Conservation (phyloP, 371 early-diverging fungal genomes). For the Saksenaea vasiformis region DNA sequence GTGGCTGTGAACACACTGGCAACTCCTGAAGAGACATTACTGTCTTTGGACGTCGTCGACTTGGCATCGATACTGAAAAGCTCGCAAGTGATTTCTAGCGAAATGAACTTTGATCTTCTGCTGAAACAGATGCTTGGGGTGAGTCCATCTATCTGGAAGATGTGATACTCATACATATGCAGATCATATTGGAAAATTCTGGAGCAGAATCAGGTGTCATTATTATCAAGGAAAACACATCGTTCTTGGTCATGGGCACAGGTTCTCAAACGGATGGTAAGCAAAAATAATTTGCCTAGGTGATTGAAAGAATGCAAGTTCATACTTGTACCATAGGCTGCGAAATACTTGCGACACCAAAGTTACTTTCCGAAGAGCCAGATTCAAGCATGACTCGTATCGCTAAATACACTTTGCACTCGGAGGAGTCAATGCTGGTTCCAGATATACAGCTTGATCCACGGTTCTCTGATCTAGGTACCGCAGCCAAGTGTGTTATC, state of each 20-base stretch:
- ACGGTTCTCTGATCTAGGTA: slow-evolving; percentile 40
- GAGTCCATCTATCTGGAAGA: background rate
- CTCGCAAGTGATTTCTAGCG: slow-evolving; percentile 53
- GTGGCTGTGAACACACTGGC: slow-evolving; percentile 15
- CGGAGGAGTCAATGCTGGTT: slow-evolving; percentile 42
- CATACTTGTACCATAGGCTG: slow-evolving; percentile 19
- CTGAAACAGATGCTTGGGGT: slow-evolving; percentile 53
- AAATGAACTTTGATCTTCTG: slow-evolving; percentile 55
- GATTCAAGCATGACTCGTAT: slow-evolving; percentile 42
- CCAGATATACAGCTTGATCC: slow-evolving; percentile 42
- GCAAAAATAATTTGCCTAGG: background rate
- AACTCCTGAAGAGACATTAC: slow-evolving; percentile 38
- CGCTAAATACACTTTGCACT: slow-evolving; percentile 43
- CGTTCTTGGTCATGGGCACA: slow-evolving; percentile 40
- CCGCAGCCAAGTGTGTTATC: slow-evolving; percentile 47
- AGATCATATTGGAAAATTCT: slow-evolving; percentile 51
- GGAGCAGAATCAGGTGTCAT: slow-evolving; percentile 53
- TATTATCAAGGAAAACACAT: slow-evolving; percentile 45
- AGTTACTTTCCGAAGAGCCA: slow-evolving; percentile 36
- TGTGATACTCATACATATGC: background rate
- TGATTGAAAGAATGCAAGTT: background rate
- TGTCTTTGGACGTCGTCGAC: slow-evolving; percentile 49
- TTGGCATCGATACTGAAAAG: slow-evolving; percentile 53
- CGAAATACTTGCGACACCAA: slow-evolving; percentile 37
- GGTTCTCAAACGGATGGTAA: slow-evolving; percentile 39